Conservation (phyloP, 2,329 filamentous ascomycete species). For the Trichoderma harzianum region DNA sequence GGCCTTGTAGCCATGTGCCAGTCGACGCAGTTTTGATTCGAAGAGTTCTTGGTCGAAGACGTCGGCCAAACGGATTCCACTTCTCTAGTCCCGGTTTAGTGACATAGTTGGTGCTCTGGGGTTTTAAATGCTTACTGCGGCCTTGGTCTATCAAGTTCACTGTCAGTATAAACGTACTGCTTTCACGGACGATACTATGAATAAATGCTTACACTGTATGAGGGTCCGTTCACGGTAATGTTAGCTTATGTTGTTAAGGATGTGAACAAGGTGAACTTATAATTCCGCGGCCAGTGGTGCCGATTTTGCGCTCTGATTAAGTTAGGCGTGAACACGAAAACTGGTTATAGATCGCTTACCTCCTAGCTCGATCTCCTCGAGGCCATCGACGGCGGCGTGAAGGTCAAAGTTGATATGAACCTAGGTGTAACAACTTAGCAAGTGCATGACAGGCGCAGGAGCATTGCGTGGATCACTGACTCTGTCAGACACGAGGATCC, state of each 20-base stretch:
- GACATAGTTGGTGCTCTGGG: neutral
- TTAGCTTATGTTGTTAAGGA: neutral
- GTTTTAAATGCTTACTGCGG: neutral
- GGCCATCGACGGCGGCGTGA: neutral
- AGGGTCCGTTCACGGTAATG: neutral
- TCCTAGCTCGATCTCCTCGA: neutral
- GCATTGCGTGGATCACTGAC: neutral
- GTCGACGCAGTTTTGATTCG: slow-evolving; percentile 59
- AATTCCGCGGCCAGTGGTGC: neutral
- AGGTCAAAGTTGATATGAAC: neutral
- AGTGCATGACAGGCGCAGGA: neutral
- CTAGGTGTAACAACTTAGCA: neutral
- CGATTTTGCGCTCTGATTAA: neutral
- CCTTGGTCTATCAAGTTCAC: neutral
- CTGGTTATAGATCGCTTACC: neutral
- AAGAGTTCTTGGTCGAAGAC: slow-evolving; percentile 65
- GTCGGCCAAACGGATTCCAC: slow-evolving; percentile 57
- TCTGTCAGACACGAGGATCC: neutral
- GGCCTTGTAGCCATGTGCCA: slow-evolving; percentile 60
- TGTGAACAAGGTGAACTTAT: neutral
- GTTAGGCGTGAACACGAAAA: neutral
- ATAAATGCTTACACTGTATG: neutral
- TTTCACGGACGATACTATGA: neutral
- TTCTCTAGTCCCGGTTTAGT: neutral
- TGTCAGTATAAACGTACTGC: neutral